Evolutionary conservation across 2,329 filamentous ascomycete species (phyloP), one percentile per base, ranked within the genome.

Genomic region (Fusarium sambucinum): DNA sequence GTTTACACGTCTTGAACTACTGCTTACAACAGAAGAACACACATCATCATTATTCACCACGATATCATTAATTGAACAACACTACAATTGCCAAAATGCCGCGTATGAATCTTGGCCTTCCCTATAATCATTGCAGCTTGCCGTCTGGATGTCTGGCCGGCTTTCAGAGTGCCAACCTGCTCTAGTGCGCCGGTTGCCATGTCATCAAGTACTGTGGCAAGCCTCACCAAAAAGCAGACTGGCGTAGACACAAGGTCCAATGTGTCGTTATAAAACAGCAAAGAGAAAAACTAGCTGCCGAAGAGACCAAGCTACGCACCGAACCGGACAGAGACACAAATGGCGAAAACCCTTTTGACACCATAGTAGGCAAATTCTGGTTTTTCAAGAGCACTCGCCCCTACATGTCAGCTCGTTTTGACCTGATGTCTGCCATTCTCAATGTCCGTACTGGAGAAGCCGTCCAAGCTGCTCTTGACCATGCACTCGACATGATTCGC

Each of bases 131-230:
- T 4, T 64, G 64, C 4, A 64, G 42, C 8, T 6, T 41, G 14
- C 21, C 17, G 0, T n/a, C 58, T 48, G 45, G 12, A 23, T 68
- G 63, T 17, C 17, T 3, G 27, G 23, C 10, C 25, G 37, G 37
- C 4, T 42, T 44, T 3, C 21, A 52, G 29, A 32, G 40, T 11
- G 12, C 42, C 1, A 44, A 30, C 12, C 58, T 67, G 11, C 53
- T 67, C 38, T 25, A 52, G 2, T 67, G 63, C 12, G 35, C 63
- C 6, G 64, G 27, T 8, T 67, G 47, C 2, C 25, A 37, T 0
- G 45, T 38, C 6, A 58, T 67, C 17, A 54, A 59, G 13, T 63
- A 63, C 11, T 67, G 63, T 13, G 52, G 63, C 5, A 21, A 38
- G 9, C 23, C 27, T 1, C 63, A 67, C 8, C 58, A 67, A 47